Evolutionary conservation across 768 basidiomycete genomes (phyloP).

Genomic region (Scleroderma bovista): DNA sequence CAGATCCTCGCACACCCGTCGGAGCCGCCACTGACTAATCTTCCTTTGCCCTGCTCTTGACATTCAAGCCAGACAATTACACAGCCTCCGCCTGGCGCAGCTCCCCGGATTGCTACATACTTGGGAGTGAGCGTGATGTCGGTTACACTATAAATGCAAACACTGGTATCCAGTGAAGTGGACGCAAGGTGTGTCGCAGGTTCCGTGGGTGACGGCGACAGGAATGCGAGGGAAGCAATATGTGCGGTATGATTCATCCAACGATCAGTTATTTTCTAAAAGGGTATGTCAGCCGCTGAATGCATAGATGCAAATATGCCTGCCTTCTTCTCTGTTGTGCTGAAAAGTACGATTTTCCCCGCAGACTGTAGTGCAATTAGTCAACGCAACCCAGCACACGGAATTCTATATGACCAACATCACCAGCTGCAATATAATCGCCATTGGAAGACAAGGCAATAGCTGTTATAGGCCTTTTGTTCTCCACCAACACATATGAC

Average conservation of each 20-base stretch:
- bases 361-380: constrained; percentile 46
- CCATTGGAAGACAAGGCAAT: constrained; percentile 81
- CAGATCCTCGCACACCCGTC: constrained; percentile 78
- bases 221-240: constrained; percentile 56
- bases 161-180: constrained; percentile 88
- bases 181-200: constrained; percentile 65
- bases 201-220: constrained; percentile 38
- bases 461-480: constrained; percentile 56
- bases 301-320: constrained; percentile 18
- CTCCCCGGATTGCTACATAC: constrained; percentile 81
- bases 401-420: constrained; percentile 48
- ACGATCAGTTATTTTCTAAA: constrained; percentile 58
- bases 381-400: neutral
- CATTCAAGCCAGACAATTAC: constrained; percentile 68
- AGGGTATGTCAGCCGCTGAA: neutral
- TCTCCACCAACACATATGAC: constrained; percentile 53
- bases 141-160: constrained; percentile 78
- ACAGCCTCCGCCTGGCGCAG: constrained; percentile 79
- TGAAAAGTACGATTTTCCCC: constrained; percentile 78
- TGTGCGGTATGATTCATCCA: constrained; percentile 88
- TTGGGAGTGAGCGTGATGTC: constrained; percentile 43
- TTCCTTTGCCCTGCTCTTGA: constrained; percentile 36
- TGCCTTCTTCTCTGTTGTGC: constrained; percentile 58
- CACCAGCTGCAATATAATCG: constrained; percentile 70
- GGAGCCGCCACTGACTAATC: constrained; percentile 68